phyloP scores from a whole-genome alignment of 169 alveolate genomes.

The Plasmodium gallinaceum region DNA sequence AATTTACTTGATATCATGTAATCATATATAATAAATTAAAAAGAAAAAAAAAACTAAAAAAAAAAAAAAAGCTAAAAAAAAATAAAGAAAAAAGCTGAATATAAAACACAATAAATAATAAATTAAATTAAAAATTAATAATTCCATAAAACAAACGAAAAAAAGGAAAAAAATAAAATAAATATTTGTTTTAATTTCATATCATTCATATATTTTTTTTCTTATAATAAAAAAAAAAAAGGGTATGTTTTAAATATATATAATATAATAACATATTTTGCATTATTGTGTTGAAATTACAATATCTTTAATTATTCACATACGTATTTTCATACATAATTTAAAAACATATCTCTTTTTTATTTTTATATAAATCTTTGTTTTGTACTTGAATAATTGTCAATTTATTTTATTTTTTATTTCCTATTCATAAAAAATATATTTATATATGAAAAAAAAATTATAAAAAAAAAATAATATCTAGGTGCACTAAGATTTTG shows the following conservation, averaged over 20 bases:
- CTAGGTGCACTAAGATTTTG: conserved; percentile 56
- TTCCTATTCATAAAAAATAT: conserved; percentile 27
- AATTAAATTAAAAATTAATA: too few relatives aligned
- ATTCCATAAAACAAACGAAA: too few relatives aligned
- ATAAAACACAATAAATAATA: neutral
- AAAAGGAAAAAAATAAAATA: too few relatives aligned
- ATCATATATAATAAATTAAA: neutral
- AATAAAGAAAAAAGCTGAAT: neutral
- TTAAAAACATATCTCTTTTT: conserved; percentile 8
- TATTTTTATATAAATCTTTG: neutral
- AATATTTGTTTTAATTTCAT: too few relatives aligned
- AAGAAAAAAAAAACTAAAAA: neutral
- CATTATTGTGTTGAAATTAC: conserved; percentile 15
- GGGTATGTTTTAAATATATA: conserved; percentile 20
- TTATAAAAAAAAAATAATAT: conserved; percentile 20
- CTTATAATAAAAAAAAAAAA: conserved; percentile 1
- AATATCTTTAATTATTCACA: conserved; percentile 18
- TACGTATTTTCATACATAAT: conserved; percentile 1
- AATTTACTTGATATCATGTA: too few relatives aligned
- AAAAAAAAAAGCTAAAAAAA: neutral
- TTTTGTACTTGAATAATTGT: conserved; percentile 16
- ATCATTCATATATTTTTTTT: neutral
- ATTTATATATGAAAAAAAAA: conserved; percentile 6
- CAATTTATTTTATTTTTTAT: conserved; percentile 10
- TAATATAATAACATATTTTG: conserved; percentile 22